Evolutionary conservation across 495 filamentous ascomycete species (phyloP), one percentile per base, ranked within the genome.

Genomic region (Extremus antarcticus): DNA sequence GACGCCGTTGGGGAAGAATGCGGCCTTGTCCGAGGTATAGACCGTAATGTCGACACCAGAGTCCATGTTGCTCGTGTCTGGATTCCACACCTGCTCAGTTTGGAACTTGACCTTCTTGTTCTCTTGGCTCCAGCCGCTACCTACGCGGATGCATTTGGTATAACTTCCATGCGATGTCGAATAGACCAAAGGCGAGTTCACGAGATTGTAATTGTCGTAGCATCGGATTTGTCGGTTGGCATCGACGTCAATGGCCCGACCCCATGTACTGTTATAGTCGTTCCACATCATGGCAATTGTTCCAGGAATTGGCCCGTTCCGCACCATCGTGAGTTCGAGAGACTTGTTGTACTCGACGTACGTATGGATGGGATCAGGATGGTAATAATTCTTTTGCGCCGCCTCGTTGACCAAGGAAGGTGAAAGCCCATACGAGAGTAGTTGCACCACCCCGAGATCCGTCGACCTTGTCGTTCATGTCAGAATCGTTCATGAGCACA

Each of bases 41-140:
- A 45, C 51, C 19, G 19, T 46, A 16, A 43, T 46, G n/a, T 45
- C 22, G 50, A 60, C 56, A 48, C 43, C 59, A 39, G 53, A 57
- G 25, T 50, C 54, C 3, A 52, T 60, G 3, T 51, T 49, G 38
- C 58, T 48, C n/a, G 62, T 55, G 25, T 54, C 58, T 32, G 51
- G 62, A 9, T 29, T 32, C 15, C 35, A 29, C n/a, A 38, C 35
- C n/a, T 51, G 50, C 17, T 41, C 54, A 13, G 63, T 32, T 3
- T 15, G 50, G 1, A 65, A 61, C n/a, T 47, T 15, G 13, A 47
- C 40, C 11, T 50, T 13, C n/a, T 49, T 53, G 25, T 63, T 59
- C 22, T 25, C 40, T 2, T 45, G 23, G 25, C 29, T 54, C 51
- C 51, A 54, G 24, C 51, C 51, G 17, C 25, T 11, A 25, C 22